Conservation (phyloP, 2,329 filamentous ascomycete species). For the Aspergillus tamarii region DNA sequence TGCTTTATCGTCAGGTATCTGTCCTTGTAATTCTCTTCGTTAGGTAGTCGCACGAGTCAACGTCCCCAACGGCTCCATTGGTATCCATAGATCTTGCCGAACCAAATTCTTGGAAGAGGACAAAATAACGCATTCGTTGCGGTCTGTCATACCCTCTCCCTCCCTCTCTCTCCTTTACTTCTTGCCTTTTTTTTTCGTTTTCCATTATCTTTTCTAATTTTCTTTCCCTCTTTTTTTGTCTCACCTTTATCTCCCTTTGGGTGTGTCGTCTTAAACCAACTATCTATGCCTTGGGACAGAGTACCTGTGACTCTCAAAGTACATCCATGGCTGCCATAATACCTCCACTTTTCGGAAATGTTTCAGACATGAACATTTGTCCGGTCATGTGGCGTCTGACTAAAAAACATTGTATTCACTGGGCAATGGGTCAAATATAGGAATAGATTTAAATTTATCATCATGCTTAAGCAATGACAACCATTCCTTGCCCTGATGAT, state of each 20-base stretch:
- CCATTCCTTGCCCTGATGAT: neutral
- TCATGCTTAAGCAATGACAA: neutral
- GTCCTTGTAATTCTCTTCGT: neutral
- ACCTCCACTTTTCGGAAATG: neutral
- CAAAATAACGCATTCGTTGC: neutral
- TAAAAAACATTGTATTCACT: neutral
- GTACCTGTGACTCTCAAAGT: neutral
- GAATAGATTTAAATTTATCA: neutral
- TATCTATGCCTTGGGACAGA: neutral
- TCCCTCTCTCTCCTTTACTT: neutral
- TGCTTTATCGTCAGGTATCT: neutral
- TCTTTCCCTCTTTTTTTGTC: neutral
- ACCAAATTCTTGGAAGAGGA: neutral
- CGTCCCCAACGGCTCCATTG: neutral
- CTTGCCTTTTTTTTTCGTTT: neutral
- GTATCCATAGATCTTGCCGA: neutral
- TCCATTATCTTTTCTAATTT: neutral
- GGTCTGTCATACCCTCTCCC: neutral
- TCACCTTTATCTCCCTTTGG: neutral
- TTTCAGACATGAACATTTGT: neutral
- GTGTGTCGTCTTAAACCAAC: neutral
- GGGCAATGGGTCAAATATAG: neutral
- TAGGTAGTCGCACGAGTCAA: neutral
- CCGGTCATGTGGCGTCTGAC: neutral
- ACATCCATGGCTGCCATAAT: neutral